A percentile compares a stretch with the other conserved stretches of the same genome.
Evolutionary conservation across 179 eudicot species (phyloP).

Genomic region (Spergularia azorica): DNA sequence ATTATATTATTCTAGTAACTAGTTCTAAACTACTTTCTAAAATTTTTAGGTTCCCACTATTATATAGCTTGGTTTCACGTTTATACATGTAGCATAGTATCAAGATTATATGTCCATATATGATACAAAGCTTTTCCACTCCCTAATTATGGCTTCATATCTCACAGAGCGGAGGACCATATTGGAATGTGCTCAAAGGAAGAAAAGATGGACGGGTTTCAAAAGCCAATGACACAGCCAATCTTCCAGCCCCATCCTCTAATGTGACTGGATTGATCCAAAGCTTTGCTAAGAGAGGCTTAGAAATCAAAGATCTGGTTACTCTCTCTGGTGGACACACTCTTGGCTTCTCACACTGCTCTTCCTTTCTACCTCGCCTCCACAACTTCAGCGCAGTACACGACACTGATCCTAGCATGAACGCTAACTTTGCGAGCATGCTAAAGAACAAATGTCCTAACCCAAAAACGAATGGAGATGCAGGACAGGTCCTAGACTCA

Average conservation of each 20-base stretch:
- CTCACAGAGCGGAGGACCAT: constrained; percentile 60
- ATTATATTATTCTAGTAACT: no score
- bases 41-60: no score
- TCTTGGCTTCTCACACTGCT: constrained; percentile 74
- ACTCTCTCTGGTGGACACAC: constrained; percentile 79
- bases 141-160: not conserved
- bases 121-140: no score
- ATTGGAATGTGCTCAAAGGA: constrained; percentile 66
- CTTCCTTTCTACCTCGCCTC: constrained; percentile 54
- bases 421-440: constrained; percentile 36
- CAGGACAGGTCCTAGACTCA: constrained; percentile 58
- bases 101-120: no score
- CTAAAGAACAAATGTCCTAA: constrained; percentile 50
- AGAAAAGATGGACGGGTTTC: constrained; percentile 74
- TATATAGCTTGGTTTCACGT: no score
- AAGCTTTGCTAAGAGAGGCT: constrained; percentile 52
- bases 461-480: constrained; percentile 38
- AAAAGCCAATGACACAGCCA: constrained; percentile 51
- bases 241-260: constrained; percentile 52
- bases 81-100: no score
- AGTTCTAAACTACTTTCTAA: no score
- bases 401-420: constrained; percentile 56
- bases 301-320: constrained; percentile 51
- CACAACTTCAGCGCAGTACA: constrained; percentile 45
- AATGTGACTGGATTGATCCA: constrained; percentile 55